Evolutionary conservation across 768 basidiomycete species (phyloP).

Genomic region (Cystofilobasidium capitatum): DNA sequence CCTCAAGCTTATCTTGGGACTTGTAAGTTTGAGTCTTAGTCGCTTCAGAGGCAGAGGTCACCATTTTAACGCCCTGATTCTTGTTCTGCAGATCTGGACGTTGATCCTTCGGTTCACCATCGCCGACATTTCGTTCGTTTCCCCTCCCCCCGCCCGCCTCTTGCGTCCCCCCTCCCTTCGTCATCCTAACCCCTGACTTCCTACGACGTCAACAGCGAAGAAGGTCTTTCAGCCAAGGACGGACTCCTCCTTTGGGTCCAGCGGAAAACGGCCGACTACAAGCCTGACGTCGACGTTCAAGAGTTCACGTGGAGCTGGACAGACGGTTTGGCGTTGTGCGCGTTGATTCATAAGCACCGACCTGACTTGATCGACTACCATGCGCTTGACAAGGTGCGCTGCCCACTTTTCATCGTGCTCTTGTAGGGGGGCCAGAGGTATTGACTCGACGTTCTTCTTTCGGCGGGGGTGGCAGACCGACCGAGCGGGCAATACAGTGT

Average conservation of each 20-base stretch:
- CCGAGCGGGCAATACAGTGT: constrained; percentile 67
- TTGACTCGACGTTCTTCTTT: too few relatives aligned
- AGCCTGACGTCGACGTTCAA: constrained; percentile 73
- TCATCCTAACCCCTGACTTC: neutral
- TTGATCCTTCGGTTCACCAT: constrained; percentile 95
- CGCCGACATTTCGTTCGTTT: constrained; percentile 82
- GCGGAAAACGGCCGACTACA: constrained; percentile 82
- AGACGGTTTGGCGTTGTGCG: constrained; percentile 94
- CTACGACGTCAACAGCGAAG: constrained; percentile 58
- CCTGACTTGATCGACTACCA: constrained; percentile 90
- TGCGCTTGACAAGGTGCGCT: constrained; percentile 64
- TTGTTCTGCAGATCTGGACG: constrained; percentile 69
- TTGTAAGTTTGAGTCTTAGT: constrained; percentile 30
- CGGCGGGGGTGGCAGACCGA: constrained; percentile 49
- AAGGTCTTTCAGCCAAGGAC: constrained; percentile 97
- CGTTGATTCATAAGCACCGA: constrained; percentile 92
- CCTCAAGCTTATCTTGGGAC: constrained; percentile 82
- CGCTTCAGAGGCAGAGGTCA: neutral
- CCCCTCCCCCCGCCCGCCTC: neutral
- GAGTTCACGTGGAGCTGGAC: constrained; percentile 90
- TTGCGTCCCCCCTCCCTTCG: neutral
- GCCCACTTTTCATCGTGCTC: neutral
- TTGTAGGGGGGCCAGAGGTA: too few relatives aligned
- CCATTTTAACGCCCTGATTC: constrained; percentile 38
- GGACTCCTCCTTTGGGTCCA: constrained; percentile 97